Evolutionary conservation across 2,329 filamentous ascomycete genomes (phyloP), one percentile per base, ranked within the genome.

Genomic region (Phialophora expanda): DNA sequence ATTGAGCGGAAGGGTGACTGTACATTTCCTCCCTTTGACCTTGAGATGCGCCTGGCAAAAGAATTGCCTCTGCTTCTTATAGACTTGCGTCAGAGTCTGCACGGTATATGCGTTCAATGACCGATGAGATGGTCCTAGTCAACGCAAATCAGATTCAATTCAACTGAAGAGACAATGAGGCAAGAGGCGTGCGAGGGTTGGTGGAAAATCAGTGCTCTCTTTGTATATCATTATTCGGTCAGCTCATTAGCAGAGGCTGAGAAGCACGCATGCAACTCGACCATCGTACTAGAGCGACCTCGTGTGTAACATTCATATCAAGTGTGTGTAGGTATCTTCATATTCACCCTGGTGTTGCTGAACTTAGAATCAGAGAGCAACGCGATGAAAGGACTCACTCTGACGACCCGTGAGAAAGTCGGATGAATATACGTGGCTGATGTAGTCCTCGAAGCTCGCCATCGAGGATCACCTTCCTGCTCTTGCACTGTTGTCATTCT

Each of bases 201-300:
- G 17, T 17, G n/a, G 30, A 28, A 12, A 11, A 48, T 85, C 83
- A 82, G 83, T 76, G 83, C 83, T 85, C 83, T 87, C 85, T 87
- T 87, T 87, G 82, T 80, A 86, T 85, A 75, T 84, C 84, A 83
- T 75, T 60, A 72, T 73, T 69, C 74, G 73, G 22, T 56, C 48
- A 30, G 32, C 24, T 44, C 30, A n/a, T 48, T n/a, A 22, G 34
- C 44, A 61, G 58, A 61, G 58, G 58, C 17, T 53, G 58, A 38
- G 14, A 46, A 50, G 56, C 22, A n/a, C 12, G 48, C 20, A 38
- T 48, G n/a, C 32, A 20, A 22, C 26, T 20, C 58, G 46, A 11
- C 58, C 58, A 54, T 61, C 58, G 8, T 54, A 30, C 48, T 30
- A 26, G 48, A 38, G 28, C 17, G 51, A 12, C 22, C 48, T 26